These are phyloP conservation scores for Trichoderma polysporum DNA, from an alignment of 2,329 filamentous ascomycete species.

Conservation along the genomic window DNA sequence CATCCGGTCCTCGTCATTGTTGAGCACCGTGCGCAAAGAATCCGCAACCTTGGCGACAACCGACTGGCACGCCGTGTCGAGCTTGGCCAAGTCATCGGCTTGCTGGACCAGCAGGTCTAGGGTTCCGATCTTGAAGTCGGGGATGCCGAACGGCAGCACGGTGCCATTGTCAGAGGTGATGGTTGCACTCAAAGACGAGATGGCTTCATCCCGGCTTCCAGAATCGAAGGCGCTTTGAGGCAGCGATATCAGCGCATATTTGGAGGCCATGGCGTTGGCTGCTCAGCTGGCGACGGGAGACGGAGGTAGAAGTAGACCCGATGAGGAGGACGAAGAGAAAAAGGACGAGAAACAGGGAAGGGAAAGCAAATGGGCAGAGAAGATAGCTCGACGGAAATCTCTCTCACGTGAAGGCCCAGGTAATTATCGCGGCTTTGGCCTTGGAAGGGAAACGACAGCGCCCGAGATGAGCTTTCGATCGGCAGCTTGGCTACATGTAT, in stretches of 20 bases:
- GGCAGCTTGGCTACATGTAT: neutral
- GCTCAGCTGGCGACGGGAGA: neutral
- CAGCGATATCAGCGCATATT: constrained; percentile 86
- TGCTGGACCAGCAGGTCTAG: constrained; percentile 94
- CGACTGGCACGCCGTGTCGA: constrained; percentile 73
- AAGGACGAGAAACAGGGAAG: neutral
- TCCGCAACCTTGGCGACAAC: constrained; percentile 88
- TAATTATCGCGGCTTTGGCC: neutral
- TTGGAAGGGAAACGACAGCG: neutral
- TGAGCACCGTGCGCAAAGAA: constrained; percentile 77
- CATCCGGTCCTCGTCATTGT: constrained; percentile 79
- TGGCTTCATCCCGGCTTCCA: constrained; percentile 75
- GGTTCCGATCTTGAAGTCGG: constrained; percentile 96
- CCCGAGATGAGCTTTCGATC: neutral
- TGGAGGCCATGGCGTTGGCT: constrained; percentile 48
- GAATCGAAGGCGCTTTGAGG: constrained; percentile 84
- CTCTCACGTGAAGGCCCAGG: neutral
- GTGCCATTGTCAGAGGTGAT: constrained; percentile 73
- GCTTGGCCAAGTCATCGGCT: constrained; percentile 90
- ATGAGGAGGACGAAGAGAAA: neutral
- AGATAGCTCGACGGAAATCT: neutral
- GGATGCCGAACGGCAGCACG: constrained; percentile 76
- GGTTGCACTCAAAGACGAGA: constrained; percentile 71
- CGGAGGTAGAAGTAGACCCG: constrained; percentile 16
- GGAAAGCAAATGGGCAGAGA: neutral